phyloP scores from a whole-genome alignment of 306 rosid genomes.

The Casuarina equisetifolia region DNA sequence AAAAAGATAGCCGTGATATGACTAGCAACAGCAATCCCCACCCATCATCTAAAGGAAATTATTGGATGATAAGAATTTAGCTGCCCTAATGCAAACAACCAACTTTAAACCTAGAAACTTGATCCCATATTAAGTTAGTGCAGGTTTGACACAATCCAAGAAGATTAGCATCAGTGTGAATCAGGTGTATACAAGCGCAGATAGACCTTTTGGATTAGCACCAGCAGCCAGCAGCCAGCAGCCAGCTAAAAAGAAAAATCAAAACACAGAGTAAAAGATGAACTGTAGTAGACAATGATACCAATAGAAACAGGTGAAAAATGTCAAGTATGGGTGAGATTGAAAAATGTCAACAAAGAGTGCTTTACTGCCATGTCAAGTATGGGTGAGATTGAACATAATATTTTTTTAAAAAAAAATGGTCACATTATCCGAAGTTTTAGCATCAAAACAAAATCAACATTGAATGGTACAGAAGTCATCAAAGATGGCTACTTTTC shows the following conservation, averaged over 20 bases:
- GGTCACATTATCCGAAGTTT: neutral
- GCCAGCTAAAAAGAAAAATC: neutral
- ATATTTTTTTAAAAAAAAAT: neutral
- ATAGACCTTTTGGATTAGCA: neutral
- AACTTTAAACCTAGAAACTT: neutral
- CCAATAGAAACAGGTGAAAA: neutral
- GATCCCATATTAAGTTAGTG: neutral
- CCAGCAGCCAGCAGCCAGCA: neutral
- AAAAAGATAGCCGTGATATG: conserved; percentile 16
- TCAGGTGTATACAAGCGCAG: neutral
- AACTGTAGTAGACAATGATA: neutral
- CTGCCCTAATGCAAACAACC: neutral
- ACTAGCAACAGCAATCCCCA: conserved; percentile 8
- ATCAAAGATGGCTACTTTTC: neutral
- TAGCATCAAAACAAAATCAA: no score
- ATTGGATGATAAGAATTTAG: conserved; percentile 2
- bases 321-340: neutral
- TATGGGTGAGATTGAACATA: neutral
- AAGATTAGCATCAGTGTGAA: neutral
- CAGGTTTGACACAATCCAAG: neutral
- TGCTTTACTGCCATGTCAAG: no score
- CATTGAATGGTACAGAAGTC: no score
- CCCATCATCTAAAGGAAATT: conserved; percentile 28
- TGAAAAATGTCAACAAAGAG: no score
- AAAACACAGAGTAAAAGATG: neutral